phyloP scores from a whole-genome alignment of 192 early-diverging fungal species.

The Coemansia sp. region DNA sequence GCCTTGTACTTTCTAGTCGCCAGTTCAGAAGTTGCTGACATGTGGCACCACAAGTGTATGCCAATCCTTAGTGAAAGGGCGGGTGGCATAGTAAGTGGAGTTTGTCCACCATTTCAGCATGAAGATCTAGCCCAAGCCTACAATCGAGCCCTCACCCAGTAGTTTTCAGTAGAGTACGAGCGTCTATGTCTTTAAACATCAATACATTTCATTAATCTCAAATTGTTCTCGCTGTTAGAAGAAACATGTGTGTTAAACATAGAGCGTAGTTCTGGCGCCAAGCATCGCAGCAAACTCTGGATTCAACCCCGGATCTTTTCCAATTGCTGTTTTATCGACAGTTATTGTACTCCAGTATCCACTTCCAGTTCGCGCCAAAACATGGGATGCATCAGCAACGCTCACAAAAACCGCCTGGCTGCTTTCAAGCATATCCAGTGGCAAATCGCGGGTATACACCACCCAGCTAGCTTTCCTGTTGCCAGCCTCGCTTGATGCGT shows the following conservation, averaged over 20 bases:
- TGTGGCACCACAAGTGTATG: background rate
- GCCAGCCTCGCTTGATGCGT: background rate
- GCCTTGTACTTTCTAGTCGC: background rate
- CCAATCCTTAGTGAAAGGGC: background rate
- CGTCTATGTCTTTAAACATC: background rate
- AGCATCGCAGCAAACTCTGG: background rate
- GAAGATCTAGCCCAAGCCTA: background rate
- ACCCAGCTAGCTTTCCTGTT: constrained; percentile 2
- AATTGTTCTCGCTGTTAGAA: background rate
- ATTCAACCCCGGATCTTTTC: background rate
- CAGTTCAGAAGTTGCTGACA: background rate
- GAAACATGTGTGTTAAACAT: background rate
- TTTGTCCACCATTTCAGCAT: background rate
- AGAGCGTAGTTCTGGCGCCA: background rate
- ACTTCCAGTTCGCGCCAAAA: constrained; percentile 1
- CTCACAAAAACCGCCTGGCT: constrained; percentile 10
- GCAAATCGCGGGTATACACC: constrained; percentile 8
- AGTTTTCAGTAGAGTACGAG: background rate
- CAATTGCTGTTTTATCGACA: constrained; percentile 15
- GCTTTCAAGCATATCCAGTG: background rate
- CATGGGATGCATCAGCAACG: constrained; percentile 4
- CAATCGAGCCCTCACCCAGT: background rate
- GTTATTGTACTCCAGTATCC: constrained; percentile 5
- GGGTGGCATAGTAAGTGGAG: background rate
- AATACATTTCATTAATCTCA: background rate